A percentile compares a stretch with the other conserved stretches of the same genome.
Evolutionary conservation across 306 rosid species (phyloP).

Genomic region (Cicer cuneatum): DNA sequence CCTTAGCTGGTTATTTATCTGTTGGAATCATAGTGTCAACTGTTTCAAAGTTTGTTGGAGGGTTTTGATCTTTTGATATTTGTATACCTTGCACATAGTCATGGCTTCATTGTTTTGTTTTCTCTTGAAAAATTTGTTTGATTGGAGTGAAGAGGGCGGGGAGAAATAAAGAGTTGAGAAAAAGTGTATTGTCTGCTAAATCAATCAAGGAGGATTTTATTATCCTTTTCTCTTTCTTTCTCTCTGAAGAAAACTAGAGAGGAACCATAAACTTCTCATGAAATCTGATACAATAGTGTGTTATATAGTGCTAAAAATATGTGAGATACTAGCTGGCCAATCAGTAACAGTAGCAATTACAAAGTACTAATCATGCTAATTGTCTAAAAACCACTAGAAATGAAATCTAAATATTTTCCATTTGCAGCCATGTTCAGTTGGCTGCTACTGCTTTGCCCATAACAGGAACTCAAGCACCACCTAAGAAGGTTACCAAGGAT

Average conservation of each 20-base stretch:
- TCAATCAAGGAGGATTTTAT: neutral
- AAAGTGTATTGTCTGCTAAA: neutral
- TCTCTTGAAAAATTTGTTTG: neutral
- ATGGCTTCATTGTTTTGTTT: neutral
- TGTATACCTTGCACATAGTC: neutral
- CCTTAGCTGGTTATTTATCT: neutral
- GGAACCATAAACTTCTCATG: neutral
- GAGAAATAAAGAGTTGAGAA: neutral
- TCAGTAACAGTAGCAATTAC: neutral
- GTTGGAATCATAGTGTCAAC: neutral
- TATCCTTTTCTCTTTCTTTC: neutral
- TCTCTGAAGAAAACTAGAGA: neutral
- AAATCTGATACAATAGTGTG: neutral
- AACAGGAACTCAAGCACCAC: conserved; percentile 80
- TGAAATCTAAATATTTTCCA: conserved; percentile 36
- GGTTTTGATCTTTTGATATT: neutral
- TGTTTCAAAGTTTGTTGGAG: neutral
- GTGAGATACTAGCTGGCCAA: neutral
- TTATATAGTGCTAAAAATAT: neutral
- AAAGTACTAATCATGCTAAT: neutral
- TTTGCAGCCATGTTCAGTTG: conserved; percentile 84
- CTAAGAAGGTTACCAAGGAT: conserved; percentile 74
- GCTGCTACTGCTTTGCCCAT: conserved; percentile 94
- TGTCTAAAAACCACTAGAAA: neutral
- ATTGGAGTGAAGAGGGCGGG: neutral